These are phyloP conservation scores for Chytriomyces sp. DNA, from an alignment of 192 early-diverging fungal genomes.

Conservation along the genomic window DNA sequence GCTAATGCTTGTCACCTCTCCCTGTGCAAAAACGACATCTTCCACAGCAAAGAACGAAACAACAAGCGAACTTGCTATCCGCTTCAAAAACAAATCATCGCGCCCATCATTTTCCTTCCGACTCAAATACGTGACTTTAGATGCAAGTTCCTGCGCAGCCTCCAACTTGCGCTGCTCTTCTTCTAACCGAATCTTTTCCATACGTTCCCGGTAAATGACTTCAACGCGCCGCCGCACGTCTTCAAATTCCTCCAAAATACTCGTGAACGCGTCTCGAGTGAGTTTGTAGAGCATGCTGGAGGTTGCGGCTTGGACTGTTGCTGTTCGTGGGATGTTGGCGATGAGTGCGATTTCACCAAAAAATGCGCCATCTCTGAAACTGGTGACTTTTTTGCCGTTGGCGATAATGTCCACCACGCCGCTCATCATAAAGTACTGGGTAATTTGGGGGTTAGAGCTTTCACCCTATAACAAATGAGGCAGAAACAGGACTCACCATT, in stretches of 20 bases:
- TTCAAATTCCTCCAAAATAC: conserved; percentile 40
- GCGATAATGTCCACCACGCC: conserved; percentile 50
- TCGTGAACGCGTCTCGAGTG: conserved; percentile 1
- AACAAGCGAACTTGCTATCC: conserved; percentile 39
- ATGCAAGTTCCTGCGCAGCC: conserved; percentile 8
- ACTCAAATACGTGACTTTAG: conserved; percentile 47
- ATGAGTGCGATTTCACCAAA: conserved; percentile 22
- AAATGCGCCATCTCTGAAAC: conserved; percentile 21
- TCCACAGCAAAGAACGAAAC: conserved; percentile 43
- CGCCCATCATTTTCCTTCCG: conserved; percentile 45
- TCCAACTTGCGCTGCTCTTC: conserved; percentile 18
- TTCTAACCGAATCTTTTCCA: conserved; percentile 31
- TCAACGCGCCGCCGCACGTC: conserved; percentile 27
- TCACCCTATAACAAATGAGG: conserved; percentile 13
- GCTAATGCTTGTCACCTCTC: conserved; percentile 18
- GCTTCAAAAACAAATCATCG: conserved; percentile 45
- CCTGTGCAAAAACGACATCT: conserved; percentile 51
- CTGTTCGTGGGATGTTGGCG: conserved; percentile 36
- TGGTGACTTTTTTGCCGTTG: conserved; percentile 38
- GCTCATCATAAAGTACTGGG: conserved; percentile 49
- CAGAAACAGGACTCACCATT: conserved; percentile 37
- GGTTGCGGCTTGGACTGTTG: conserved; percentile 27
- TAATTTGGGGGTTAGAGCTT: conserved; percentile 39
- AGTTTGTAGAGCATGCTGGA: conserved; percentile 22
- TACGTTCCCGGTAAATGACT: conserved; percentile 33